Conservation (phyloP, 257 asterid species). For the Solanum bukasovii region DNA sequence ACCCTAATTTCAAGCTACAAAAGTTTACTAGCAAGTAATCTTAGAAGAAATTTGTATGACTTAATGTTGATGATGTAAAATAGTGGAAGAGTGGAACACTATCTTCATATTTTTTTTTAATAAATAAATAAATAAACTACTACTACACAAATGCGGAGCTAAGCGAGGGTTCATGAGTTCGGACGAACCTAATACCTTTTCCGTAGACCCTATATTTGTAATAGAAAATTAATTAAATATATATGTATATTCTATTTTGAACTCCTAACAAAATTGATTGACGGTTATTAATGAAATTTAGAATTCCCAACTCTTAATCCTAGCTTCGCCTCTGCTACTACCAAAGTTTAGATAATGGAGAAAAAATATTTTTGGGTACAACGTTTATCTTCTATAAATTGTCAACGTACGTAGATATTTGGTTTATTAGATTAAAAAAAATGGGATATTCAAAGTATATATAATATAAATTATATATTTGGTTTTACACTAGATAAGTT, state of each 20-base stretch:
- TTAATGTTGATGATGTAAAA: not conserved
- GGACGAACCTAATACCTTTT: too few species aligned
- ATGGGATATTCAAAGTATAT: not conserved
- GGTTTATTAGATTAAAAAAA: not conserved
- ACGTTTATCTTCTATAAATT: not conserved
- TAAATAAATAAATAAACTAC: not conserved
- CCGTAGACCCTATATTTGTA: too few species aligned
- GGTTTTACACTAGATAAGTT: not conserved
- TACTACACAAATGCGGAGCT: not conserved
- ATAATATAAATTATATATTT: not conserved
- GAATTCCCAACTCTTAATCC: too few species aligned
- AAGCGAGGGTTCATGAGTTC: too few species aligned
- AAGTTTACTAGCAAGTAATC: not conserved
- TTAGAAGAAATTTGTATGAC: not conserved
- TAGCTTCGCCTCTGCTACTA: not conserved
- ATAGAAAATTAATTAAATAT: too few species aligned
- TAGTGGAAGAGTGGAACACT: not conserved
- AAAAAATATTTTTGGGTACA: not conserved
- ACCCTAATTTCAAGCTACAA: constrained; percentile 5
- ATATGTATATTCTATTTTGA: too few species aligned
- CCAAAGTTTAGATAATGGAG: not conserved
- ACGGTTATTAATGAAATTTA: too few species aligned
- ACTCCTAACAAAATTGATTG: too few species aligned
- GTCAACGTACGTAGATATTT: not conserved
- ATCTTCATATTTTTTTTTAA: not conserved